Evolutionary conservation across 1,284 basidiomycete genomes (phyloP).

Genomic region (Fistulinella staudtii): DNA sequence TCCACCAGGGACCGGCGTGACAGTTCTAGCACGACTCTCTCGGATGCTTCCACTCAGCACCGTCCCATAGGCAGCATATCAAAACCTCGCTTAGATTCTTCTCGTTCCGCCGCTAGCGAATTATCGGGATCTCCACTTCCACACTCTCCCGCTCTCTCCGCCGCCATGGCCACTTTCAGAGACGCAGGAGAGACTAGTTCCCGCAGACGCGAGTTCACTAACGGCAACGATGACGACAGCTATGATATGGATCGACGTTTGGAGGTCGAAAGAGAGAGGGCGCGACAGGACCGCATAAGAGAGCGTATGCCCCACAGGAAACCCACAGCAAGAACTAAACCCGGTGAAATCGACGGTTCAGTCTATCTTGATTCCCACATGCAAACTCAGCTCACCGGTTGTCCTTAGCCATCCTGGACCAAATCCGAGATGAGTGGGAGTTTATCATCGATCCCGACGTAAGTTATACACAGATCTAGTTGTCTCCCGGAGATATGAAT

Average conservation of each 20-base stretch:
- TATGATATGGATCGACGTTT: slow-evolving; percentile 51
- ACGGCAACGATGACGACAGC: slow-evolving; percentile 47
- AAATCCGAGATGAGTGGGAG: slow-evolving; percentile 88
- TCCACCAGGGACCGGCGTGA: slow-evolving; percentile 32
- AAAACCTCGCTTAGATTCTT: slow-evolving; percentile 30
- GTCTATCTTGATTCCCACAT: slow-evolving; percentile 21
- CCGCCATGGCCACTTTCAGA: slow-evolving; percentile 64
- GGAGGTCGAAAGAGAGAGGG: slow-evolving; percentile 57
- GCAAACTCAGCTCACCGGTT: slow-evolving; percentile 5
- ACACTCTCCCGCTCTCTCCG: slow-evolving; percentile 46
- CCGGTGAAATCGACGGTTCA: slow-evolving; percentile 76
- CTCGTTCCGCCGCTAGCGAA: slow-evolving; percentile 36
- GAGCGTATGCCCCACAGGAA: slow-evolving; percentile 61
- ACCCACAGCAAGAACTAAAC: slow-evolving; percentile 49
- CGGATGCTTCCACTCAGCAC: slow-evolving; percentile 35
- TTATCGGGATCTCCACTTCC: slow-evolving; percentile 25
- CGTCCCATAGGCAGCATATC: slow-evolving; percentile 28
- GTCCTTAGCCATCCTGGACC: slow-evolving; percentile 68
- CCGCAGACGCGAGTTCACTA: slow-evolving; percentile 51
- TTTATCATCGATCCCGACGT: slow-evolving; percentile 84
- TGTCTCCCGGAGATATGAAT: slow-evolving; percentile 1
- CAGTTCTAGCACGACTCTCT: slow-evolving; percentile 38
- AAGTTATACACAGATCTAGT: slow-evolving; percentile 27
- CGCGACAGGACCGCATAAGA: slow-evolving; percentile 58
- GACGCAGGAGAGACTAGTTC: slow-evolving; percentile 45